Base-by-base conservation (phyloP, 2,329 filamentous ascomycete species). In the Trichoderma lentiforme region DNA sequence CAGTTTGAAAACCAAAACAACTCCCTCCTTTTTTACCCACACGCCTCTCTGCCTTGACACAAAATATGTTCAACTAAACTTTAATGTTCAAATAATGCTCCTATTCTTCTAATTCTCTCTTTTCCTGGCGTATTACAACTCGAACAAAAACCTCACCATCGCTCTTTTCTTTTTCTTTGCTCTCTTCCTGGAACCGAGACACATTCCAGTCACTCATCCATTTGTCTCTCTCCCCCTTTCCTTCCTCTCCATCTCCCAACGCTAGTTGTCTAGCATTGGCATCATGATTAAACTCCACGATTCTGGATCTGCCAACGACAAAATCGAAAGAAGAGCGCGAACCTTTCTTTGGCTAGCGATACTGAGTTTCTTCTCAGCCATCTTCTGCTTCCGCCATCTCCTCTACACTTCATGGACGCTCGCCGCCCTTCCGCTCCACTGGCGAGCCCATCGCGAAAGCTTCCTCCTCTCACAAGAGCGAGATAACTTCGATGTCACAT, bases 401-500 rank as follows among this genome's bases (percentile, higher is more conserved):
- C 58, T 77, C 24, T 73, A 77, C 71, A 77, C 78, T 9, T 70
- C 76, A 11, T 79, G 75, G 76, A 78, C 78, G 8, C 76, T 81
- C 8, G 75, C 75, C 63, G 73, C 76, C 18, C 76, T 81, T 4
- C 78, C 75, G 1, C 14, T 78, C 7, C 73, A 73, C 60, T 81
- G 79, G 79, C 63, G 70, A 7, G 74, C 73, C 56, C 72, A 76
- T 63, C 73, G 75, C 15, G 63, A 73, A 4, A 66, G 71, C 3
- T 81, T 81, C 71, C 73, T 80, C 51, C 73, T 81, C 24, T 80
- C 79, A 7, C 60, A 74, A 21, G 70, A 73, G 9, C 72, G 71
- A 70, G 79, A 80, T 72, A 66, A 58, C 32, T 81, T 81, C 66
- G 79, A 81, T 65, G 71, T 81, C n/a, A 80, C 76, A 18, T 81